A percentile compares a stretch with the other conserved stretches of the same genome.
Evolutionary conservation across 2,329 filamentous ascomycete species (phyloP).

Genomic region (Sporothrix globosa): DNA sequence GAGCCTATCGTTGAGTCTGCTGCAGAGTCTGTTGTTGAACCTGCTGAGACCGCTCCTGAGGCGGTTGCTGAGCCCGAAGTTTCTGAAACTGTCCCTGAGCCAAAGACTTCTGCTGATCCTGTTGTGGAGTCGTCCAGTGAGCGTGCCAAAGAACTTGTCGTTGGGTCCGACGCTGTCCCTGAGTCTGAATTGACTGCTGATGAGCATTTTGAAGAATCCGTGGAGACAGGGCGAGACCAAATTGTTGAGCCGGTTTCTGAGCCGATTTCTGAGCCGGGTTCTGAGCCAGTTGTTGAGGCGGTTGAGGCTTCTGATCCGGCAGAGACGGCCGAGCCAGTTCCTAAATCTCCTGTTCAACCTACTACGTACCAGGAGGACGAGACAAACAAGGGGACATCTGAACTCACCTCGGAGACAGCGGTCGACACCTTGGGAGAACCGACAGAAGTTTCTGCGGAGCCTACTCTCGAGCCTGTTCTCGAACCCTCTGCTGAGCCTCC

Average conservation of each 20-base stretch:
- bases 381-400: no score
- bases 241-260: no score
- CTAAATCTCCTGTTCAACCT: background rate
- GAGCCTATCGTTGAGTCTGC: constrained; percentile 36
- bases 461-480: background rate
- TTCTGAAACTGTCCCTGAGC: no score
- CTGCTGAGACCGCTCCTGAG: constrained; percentile 8
- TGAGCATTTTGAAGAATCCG: no score
- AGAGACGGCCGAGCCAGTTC: constrained; percentile 1
- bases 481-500: background rate
- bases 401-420: background rate
- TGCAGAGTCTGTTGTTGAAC: background rate
- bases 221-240: no score
- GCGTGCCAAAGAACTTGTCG: no score
- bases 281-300: constrained; percentile 17
- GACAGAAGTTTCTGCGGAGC: background rate
- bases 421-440: background rate
- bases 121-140: no score
- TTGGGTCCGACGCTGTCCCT: no score
- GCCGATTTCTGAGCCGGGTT: no score
- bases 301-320: background rate
- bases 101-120: no score
- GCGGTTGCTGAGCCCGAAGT: background rate
- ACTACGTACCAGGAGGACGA: no score
- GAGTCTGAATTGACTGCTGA: no score